A percentile compares a stretch with the other conserved stretches of the same genome.
These are phyloP conservation scores for Trametes villosa DNA, from an alignment of 768 basidiomycete genomes.

Conservation along the genomic window DNA sequence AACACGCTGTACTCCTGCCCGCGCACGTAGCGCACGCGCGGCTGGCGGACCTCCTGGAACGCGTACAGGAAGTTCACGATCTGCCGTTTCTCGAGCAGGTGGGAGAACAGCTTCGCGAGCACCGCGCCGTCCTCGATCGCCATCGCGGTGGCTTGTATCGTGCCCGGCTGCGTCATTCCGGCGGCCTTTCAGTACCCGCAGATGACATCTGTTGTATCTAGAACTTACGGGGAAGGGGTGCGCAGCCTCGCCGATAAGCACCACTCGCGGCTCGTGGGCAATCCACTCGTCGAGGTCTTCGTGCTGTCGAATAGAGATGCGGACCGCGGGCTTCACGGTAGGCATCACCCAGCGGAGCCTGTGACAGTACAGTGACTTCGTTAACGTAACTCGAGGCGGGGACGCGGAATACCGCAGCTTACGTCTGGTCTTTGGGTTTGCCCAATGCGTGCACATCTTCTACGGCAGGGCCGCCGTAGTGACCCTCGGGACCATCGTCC, in stretches of 20 bases:
- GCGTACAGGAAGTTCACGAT: constrained; percentile 39
- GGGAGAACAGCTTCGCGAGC: constrained; percentile 44
- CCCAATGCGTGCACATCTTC: background rate
- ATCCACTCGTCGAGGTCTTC: constrained; percentile 39
- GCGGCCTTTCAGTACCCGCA: background rate
- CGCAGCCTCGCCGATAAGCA: constrained; percentile 42
- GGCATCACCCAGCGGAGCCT: constrained; percentile 23
- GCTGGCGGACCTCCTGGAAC: constrained; percentile 40
- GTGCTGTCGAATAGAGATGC: constrained; percentile 27
- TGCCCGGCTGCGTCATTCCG: constrained; percentile 32
- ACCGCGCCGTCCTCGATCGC: constrained; percentile 46
- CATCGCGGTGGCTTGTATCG: constrained; percentile 40
- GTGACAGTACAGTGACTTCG: background rate
- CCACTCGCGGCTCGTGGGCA: constrained; percentile 33
- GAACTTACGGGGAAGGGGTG: constrained; percentile 41
- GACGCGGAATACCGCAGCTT: background rate
- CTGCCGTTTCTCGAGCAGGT: constrained; percentile 35
- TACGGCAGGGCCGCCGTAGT: constrained; percentile 7
- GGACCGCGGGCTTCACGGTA: constrained; percentile 18
- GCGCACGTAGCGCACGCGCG: constrained; percentile 30
- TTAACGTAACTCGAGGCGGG: no score
- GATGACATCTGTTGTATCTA: background rate
- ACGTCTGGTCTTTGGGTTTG: background rate
- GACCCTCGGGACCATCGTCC: background rate
- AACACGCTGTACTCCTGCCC: constrained; percentile 28